A percentile compares a stretch with the other conserved stretches of the same genome.
Evolutionary conservation across 805 yeast species (phyloP).

Genomic region (Torulaspora franciscae): DNA sequence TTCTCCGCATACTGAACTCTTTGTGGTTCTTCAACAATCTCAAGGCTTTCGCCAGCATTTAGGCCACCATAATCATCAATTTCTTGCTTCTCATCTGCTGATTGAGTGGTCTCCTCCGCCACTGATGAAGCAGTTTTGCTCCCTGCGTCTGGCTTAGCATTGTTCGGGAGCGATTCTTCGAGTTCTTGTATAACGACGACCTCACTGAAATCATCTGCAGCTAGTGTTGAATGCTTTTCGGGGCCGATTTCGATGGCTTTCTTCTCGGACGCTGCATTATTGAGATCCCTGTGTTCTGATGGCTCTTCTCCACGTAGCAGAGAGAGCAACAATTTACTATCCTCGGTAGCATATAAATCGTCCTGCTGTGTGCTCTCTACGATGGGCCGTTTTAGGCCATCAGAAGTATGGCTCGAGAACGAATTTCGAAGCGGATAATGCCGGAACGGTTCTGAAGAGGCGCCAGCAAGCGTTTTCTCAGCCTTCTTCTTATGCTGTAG

Average conservation of each 20-base stretch:
- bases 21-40: conserved; percentile 10
- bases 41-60: conserved; percentile 6
- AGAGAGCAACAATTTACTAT: conserved; percentile 7
- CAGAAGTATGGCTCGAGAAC: conserved; percentile 9
- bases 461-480: conserved; percentile 10
- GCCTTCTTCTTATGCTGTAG: conserved; percentile 3
- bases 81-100: background rate
- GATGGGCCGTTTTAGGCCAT: conserved; percentile 3
- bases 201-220: too few species aligned
- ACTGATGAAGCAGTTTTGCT: too few species aligned
- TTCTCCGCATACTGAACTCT: conserved; percentile 23
- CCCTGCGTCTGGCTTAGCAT: too few species aligned
- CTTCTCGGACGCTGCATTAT: background rate
- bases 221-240: background rate
- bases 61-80: background rate
- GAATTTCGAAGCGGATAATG: conserved; percentile 7
- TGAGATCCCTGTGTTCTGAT: background rate
- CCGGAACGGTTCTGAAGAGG: conserved; percentile 5
- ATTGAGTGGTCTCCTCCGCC: background rate
- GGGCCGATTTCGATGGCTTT: background rate
- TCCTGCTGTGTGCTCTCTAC: conserved; percentile 12
- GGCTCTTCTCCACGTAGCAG: conserved; percentile 8
- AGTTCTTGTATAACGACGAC: too few species aligned
- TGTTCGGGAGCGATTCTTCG: too few species aligned
- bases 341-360: conserved; percentile 2